Conservation (phyloP, 1,139 yeast genomes). For the Blastobotrys buckinghamii region DNA sequence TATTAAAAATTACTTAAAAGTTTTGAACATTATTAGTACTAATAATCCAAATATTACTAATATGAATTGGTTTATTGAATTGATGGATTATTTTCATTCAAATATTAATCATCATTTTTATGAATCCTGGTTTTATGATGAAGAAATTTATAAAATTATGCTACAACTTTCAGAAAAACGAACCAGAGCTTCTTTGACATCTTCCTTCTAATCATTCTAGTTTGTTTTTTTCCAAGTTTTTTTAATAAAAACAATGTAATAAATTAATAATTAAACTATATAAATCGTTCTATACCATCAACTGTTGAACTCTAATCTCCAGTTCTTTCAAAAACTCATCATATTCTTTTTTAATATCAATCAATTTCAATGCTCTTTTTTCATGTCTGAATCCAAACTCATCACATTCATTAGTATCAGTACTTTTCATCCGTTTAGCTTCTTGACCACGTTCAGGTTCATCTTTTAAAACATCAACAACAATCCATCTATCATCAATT, state of each 20-base stretch:
- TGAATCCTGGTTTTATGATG: too few species aligned
- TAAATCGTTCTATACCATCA: neutral
- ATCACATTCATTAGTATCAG: neutral
- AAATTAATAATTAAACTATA: neutral
- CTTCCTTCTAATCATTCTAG: too few species aligned
- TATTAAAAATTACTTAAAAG: too few species aligned
- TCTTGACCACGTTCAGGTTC: neutral
- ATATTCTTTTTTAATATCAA: conserved; percentile 19
- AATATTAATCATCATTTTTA: too few species aligned
- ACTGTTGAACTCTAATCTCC: conserved; percentile 5
- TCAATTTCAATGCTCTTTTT: conserved; percentile 17
- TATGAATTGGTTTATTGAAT: too few species aligned
- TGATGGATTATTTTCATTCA: too few species aligned
- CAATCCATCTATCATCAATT: conserved; percentile 30
- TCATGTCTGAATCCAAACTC: conserved; percentile 17
- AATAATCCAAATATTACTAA: too few species aligned
- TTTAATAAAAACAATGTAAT: neutral
- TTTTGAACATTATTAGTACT: too few species aligned
- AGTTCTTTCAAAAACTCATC: conserved; percentile 13
- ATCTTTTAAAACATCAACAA: conserved; percentile 15
- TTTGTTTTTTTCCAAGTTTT: neutral
- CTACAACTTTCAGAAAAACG: too few species aligned
- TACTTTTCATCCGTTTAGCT: conserved; percentile 4
- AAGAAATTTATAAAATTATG: too few species aligned
- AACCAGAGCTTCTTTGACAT: too few species aligned